phyloP scores from a whole-genome alignment of 192 early-diverging fungal species.

The Umbelopsis sp. region DNA sequence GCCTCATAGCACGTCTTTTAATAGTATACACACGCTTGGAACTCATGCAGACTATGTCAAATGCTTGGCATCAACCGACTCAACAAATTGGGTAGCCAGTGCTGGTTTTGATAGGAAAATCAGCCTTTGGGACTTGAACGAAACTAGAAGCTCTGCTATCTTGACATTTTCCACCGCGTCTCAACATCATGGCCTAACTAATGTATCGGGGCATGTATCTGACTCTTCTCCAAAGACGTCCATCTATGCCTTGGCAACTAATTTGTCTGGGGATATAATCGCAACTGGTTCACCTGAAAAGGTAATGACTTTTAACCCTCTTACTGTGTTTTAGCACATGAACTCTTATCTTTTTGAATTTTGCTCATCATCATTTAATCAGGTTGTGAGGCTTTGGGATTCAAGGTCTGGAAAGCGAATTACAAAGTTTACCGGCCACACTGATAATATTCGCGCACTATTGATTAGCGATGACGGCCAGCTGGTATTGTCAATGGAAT shows the following conservation, averaged over 20 bases:
- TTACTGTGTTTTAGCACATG: no score
- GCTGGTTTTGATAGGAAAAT: constrained; percentile 91
- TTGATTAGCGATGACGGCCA: constrained; percentile 87
- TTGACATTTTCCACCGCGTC: neutral
- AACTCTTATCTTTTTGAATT: neutral
- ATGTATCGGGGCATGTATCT: neutral
- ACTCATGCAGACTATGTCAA: constrained; percentile 93
- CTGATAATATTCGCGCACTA: constrained; percentile 92
- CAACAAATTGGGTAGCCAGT: constrained; percentile 78
- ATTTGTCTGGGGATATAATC: constrained; percentile 74
- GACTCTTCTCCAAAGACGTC: constrained; percentile 58
- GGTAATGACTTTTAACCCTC: constrained; percentile 18
- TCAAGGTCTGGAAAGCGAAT: constrained; percentile 70
- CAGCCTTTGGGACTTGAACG: constrained; percentile 86
- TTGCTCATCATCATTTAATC: neutral
- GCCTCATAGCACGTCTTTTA: constrained; percentile 57
- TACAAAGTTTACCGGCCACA: constrained; percentile 86
- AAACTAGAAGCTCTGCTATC: constrained; percentile 32
- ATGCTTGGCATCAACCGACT: constrained; percentile 75
- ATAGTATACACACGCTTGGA: constrained; percentile 65
- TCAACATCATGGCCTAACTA: constrained; percentile 8
- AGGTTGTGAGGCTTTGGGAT: constrained; percentile 91
- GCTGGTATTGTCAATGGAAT: constrained; percentile 50
- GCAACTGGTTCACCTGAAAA: constrained; percentile 95
- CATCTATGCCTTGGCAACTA: constrained; percentile 88